Conservation (phyloP, 306 rosid species). For the Pachyrhizus erosus region DNA sequence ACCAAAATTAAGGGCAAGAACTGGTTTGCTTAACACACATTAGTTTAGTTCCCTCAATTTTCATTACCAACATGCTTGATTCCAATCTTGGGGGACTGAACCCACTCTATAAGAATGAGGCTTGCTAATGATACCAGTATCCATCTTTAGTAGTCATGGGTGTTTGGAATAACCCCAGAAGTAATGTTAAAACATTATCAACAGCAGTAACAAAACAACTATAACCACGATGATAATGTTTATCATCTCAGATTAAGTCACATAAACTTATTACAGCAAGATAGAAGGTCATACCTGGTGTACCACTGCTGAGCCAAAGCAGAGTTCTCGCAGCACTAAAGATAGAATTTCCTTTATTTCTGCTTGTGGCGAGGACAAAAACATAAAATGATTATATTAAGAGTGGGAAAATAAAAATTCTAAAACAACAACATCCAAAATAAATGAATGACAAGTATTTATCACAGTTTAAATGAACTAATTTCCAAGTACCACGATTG, state of each 20-base stretch:
- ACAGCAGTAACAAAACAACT: neutral
- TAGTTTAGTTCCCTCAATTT: slow-evolving; percentile 20
- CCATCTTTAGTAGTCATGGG: slow-evolving; percentile 13
- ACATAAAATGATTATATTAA: slow-evolving; percentile 42
- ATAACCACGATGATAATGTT: neutral
- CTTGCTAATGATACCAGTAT: neutral
- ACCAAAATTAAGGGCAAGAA: neutral
- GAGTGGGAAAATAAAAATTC: slow-evolving; percentile 18
- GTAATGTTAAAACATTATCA: slow-evolving; percentile 9
- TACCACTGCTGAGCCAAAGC: slow-evolving; percentile 90
- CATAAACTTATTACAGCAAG: slow-evolving; percentile 7
- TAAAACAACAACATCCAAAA: slow-evolving; percentile 28
- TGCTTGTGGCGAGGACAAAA: slow-evolving; percentile 50
- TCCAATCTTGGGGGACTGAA: slow-evolving; percentile 25
- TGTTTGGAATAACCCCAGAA: neutral
- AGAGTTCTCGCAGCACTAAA: slow-evolving; percentile 73
- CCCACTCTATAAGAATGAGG: slow-evolving; percentile 16
- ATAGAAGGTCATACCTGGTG: slow-evolving; percentile 82
- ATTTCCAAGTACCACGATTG: slow-evolving; percentile 69
- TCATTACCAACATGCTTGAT: slow-evolving; percentile 2
- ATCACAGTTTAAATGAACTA: slow-evolving; percentile 35
- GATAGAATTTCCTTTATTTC: slow-evolving; percentile 87
- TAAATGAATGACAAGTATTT: slow-evolving; percentile 22
- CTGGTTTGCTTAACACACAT: neutral
- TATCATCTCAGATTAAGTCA: slow-evolving; percentile 7